Percentiles rank a stretch among this genome's conserved stretches.
These are phyloP conservation scores for Neurospora sublineolata DNA, from an alignment of 495 filamentous ascomycete species.

Conservation along the genomic window DNA sequence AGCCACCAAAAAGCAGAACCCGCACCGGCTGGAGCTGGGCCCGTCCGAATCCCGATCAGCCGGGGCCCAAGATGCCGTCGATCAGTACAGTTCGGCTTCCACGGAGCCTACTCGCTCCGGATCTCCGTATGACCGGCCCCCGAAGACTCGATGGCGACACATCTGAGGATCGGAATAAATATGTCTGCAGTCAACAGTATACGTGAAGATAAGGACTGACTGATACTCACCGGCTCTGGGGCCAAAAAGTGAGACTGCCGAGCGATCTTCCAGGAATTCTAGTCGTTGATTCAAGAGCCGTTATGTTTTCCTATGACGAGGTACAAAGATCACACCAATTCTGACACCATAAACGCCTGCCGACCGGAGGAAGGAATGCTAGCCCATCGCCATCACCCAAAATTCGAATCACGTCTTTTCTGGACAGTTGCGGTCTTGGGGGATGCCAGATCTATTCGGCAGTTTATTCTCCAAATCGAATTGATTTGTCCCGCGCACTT, in stretches of 20 bases:
- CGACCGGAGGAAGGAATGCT: not conserved
- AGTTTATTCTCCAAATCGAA: not conserved
- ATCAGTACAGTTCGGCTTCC: not conserved
- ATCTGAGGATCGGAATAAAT: not conserved
- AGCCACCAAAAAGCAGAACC: not conserved
- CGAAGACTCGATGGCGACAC: not conserved
- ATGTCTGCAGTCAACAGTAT: not conserved
- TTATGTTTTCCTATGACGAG: no score
- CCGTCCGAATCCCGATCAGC: not conserved
- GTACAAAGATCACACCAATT: not conserved
- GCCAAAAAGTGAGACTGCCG: not conserved
- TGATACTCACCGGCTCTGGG: not conserved
- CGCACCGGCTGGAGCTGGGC: not conserved
- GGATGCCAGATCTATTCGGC: not conserved
- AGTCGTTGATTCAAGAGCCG: no score
- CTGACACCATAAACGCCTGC: not conserved
- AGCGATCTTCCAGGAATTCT: not conserved
- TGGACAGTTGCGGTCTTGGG: not conserved
- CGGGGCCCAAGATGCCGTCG: not conserved
- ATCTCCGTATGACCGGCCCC: not conserved
- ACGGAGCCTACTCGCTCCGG: not conserved
- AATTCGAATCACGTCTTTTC: not conserved
- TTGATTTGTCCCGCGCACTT: not conserved
- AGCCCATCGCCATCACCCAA: not conserved
- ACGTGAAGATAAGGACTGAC: not conserved